Conservation (phyloP, 75 land plant species). For the Sequoia sempervirens region DNA sequence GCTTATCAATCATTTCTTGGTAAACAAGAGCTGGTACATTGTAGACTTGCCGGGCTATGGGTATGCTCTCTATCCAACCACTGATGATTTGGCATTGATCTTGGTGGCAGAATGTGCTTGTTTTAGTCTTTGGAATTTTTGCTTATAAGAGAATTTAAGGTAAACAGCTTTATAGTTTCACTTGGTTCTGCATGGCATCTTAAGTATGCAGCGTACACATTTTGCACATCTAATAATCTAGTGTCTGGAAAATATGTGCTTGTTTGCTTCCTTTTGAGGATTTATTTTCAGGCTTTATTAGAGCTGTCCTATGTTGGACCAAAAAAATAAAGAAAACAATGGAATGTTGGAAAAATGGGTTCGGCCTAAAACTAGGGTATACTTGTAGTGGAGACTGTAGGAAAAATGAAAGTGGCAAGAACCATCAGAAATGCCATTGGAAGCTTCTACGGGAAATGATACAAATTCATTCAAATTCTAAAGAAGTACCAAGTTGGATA, state of each 20-base stretch:
- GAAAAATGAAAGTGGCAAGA: not conserved
- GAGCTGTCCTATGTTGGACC: not conserved
- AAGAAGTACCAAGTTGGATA: not conserved
- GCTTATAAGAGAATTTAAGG: not conserved
- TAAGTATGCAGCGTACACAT: not conserved
- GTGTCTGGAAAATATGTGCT: not conserved
- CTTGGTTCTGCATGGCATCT: not conserved
- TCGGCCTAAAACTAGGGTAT: not conserved
- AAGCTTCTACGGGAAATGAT: not conserved
- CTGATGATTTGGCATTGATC: not conserved
- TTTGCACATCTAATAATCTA: not conserved
- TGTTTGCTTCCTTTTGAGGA: not conserved
- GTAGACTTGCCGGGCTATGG: slow-evolving; percentile 99
- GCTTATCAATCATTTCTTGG: slow-evolving; percentile 88
- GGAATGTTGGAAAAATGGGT: not conserved
- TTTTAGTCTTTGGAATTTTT: not conserved
- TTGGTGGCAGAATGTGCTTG: not conserved
- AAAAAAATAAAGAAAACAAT: not conserved
- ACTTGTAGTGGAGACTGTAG: not conserved
- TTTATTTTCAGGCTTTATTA: not conserved
- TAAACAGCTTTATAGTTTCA: not conserved
- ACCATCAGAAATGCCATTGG: not conserved
- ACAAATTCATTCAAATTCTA: not conserved
- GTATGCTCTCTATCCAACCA: slow-evolving; percentile 31
- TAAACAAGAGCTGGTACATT: slow-evolving; percentile 94